Evolutionary conservation across 2,329 filamentous ascomycete species (phyloP), one percentile per base, ranked within the genome.

Genomic region (Pseudomassariella vexata): DNA sequence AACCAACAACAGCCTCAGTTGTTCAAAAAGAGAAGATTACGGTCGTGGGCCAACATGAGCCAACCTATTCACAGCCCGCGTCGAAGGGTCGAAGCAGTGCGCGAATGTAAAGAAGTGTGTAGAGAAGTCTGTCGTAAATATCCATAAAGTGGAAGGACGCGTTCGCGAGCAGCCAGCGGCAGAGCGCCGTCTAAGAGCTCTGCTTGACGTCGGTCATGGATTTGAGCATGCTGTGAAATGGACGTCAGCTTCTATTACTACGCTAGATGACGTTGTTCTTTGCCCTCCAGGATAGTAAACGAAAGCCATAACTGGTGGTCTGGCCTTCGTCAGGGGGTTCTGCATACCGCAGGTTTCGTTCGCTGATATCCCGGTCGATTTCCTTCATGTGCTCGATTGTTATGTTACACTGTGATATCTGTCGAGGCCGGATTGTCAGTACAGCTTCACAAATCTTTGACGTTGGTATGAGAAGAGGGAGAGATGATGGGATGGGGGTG

Each of bases 281-380:
- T 18, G n/a, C 25, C 30, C 20, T 18, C 19, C 14, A 32, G 21
- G 15, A 24, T 23, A 19, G 19, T 10, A 12, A 24, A 21, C 30
- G 25, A 24, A n/a, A 12, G 19, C 10, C 22, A 23, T n/a, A 32
- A 24, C 16, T 32, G 30, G 21, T 32, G 30, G 21, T 23, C 21
- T 23, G 21, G n/a, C 21, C n/a, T 23, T n/a, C 9, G 5, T 7
- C 5, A 24, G 3, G 9, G 9, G 3, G 7, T 33, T n/a, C 19
- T 32, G 43, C 44, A 29, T 55, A 58, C 51, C 55, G 63, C 45
- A 70, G 55, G 49, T 76, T 75, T 32, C 68, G 66, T 39, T 71
- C 65, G 51, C 64, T 65, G 64, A 75, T 70, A 46, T 76, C 70
- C 38, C 68, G 63, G 52, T 75, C 70, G 45, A 76, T 65, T 40